Conservation (phyloP, 495 filamentous ascomycete species). For the Penicillium taxi region DNA sequence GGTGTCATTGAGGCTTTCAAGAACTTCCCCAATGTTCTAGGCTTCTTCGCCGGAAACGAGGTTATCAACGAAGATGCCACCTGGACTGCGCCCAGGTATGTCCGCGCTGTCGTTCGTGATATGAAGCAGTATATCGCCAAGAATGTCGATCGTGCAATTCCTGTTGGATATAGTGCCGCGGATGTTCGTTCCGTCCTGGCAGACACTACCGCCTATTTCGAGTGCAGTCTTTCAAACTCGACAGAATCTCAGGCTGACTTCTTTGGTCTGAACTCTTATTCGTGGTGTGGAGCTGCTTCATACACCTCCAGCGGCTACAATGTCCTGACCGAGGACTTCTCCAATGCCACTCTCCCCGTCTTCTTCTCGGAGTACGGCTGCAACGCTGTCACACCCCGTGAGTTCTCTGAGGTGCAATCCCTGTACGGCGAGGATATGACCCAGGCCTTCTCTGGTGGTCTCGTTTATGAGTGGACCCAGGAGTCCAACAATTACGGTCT, state of each 20-base stretch:
- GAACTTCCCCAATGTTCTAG: slow-evolving; percentile 81
- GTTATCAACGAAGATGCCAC: slow-evolving; percentile 65
- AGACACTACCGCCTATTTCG: slow-evolving; percentile 77
- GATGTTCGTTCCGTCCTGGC: slow-evolving; percentile 73
- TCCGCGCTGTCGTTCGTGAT: slow-evolving; percentile 64
- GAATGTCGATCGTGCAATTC: slow-evolving; percentile 58
- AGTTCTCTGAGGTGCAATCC: slow-evolving; percentile 73
- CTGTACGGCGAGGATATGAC: slow-evolving; percentile 80
- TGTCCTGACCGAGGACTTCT: slow-evolving; percentile 61
- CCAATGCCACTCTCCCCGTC: slow-evolving; percentile 65
- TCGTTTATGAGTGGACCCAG: slow-evolving; percentile 83
- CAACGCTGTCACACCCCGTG: slow-evolving; percentile 69
- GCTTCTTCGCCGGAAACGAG: slow-evolving; percentile 91
- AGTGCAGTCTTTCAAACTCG: slow-evolving; percentile 64
- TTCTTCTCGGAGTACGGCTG: slow-evolving; percentile 98
- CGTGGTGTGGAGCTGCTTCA: slow-evolving; percentile 78
- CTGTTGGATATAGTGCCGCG: slow-evolving; percentile 90
- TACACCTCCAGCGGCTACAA: slow-evolving; percentile 67
- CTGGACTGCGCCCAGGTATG: slow-evolving; percentile 31
- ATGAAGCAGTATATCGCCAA: slow-evolving; percentile 82
- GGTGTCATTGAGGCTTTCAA: slow-evolving; percentile 92
- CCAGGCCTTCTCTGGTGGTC: slow-evolving; percentile 68
- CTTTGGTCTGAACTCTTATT: slow-evolving; percentile 93
- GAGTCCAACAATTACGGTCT: slow-evolving; percentile 77
- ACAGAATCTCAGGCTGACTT: slow-evolving; percentile 65